A percentile compares a stretch with the other conserved stretches of the same genome.
Evolutionary conservation across 73 alveolate genomes (phyloP).

Genomic region (Tetrahymena elliotti): DNA sequence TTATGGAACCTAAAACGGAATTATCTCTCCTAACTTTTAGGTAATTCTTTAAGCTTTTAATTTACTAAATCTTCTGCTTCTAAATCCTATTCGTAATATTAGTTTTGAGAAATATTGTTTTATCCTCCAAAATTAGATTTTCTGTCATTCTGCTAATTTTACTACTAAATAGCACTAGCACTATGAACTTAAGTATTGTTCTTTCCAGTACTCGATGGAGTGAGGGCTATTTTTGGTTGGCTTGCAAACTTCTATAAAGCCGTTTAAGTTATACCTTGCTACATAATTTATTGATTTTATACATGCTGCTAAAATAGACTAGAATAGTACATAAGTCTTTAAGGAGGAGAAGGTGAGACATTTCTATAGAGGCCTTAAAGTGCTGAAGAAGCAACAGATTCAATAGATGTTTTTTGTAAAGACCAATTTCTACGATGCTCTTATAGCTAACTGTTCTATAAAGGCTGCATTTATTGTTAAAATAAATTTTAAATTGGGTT

Average conservation of each 20-base stretch:
- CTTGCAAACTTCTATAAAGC: neutral
- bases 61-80: neutral
- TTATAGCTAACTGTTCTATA: neutral
- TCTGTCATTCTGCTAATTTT: neutral
- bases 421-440: neutral
- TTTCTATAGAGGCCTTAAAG: neutral
- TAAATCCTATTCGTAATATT: neutral
- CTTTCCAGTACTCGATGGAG: neutral
- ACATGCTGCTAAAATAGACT: neutral
- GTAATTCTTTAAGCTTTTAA: neutral
- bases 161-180: neutral
- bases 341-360: neutral
- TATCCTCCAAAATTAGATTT: neutral
- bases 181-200: neutral
- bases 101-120: neutral
- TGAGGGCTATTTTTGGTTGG: neutral
- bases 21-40: neutral
- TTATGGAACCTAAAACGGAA: neutral
- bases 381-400: neutral
- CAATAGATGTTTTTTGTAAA: neutral
- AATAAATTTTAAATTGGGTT: neutral
- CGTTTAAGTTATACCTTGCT: neutral
- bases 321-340: neutral
- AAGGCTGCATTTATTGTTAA: neutral
- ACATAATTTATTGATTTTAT: neutral